Percentiles rank a stretch among this genome's conserved stretches.
phyloP scores from a whole-genome alignment of 495 filamentous ascomycete species.

The Articulospora tetracladia region DNA sequence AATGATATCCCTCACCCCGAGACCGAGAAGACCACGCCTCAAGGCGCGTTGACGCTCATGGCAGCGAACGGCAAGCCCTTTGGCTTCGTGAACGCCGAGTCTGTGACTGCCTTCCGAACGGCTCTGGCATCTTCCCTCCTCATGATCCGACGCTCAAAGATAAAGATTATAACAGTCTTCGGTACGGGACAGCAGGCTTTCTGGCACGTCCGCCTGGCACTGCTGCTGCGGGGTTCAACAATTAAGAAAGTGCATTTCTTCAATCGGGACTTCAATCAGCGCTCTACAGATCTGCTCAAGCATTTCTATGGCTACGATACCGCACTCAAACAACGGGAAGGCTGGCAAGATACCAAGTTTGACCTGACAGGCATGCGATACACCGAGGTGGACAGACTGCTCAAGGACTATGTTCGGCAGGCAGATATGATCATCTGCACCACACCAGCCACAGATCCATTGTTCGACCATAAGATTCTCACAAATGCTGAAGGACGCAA shows the following conservation, averaged over 20 bases:
- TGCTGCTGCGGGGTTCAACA: constrained; percentile 67
- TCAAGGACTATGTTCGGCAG: constrained; percentile 61
- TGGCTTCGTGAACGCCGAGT: constrained; percentile 78
- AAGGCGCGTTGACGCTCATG: constrained; percentile 75
- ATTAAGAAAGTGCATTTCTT: constrained; percentile 77
- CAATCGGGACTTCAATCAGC: constrained; percentile 63
- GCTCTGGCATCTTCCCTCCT: constrained; percentile 76
- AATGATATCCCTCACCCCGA: constrained; percentile 22
- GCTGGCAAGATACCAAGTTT: constrained; percentile 49
- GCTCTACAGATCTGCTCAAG: constrained; percentile 49
- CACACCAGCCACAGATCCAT: constrained; percentile 41
- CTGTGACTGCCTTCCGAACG: constrained; percentile 90
- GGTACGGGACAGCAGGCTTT: constrained; percentile 89
- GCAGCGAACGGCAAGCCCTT: constrained; percentile 59
- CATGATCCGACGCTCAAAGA: constrained; percentile 61
- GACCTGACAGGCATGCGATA: constrained; percentile 51
- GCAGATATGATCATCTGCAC: constrained; percentile 78
- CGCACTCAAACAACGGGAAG: constrained; percentile 48
- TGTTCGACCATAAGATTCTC: constrained; percentile 51
- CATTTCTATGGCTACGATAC: constrained; percentile 50
- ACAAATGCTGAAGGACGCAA: constrained; percentile 64
- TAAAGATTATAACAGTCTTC: constrained; percentile 77
- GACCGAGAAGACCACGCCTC: constrained; percentile 54
- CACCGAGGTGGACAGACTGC: constrained; percentile 62
- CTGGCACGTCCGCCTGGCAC: constrained; percentile 84